Conservation (phyloP, 768 basidiomycete species). For the Xerocomus spinulosus region DNA sequence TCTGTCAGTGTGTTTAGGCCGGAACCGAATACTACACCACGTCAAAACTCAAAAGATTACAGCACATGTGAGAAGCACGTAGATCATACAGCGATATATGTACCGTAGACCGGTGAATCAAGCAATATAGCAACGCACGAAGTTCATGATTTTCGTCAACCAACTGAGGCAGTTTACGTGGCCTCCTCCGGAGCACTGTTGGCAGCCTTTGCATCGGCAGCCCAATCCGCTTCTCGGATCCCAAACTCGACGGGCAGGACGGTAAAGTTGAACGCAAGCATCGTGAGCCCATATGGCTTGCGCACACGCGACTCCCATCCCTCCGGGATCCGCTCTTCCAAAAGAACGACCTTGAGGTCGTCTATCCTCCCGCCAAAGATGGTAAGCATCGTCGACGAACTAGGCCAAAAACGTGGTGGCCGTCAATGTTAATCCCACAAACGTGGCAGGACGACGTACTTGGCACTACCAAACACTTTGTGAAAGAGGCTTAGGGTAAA, state of each 20-base stretch:
- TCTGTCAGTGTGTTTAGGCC: too few relatives aligned
- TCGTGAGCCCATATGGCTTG: conserved; percentile 54
- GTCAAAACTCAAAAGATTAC: too few relatives aligned
- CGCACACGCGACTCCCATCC: conserved; percentile 65
- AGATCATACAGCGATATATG: too few relatives aligned
- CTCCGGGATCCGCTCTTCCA: conserved; percentile 65
- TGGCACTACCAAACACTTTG: conserved; percentile 62
- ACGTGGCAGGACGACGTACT: conserved; percentile 40
- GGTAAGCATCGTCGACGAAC: conserved; percentile 62
- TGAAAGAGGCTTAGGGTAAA: conserved; percentile 51
- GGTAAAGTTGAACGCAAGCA: conserved; percentile 49
- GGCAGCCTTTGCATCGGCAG: background rate
- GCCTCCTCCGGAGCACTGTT: too few relatives aligned
- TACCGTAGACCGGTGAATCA: too few relatives aligned
- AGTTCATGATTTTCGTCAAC: too few relatives aligned
- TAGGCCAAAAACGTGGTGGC: conserved; percentile 19
- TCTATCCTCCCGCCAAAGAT: conserved; percentile 63
- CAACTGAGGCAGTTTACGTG: background rate
- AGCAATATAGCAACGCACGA: too few relatives aligned
- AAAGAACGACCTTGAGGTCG: conserved; percentile 51
- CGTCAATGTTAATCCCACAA: background rate
- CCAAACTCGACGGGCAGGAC: conserved; percentile 24
- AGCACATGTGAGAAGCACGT: too few relatives aligned
- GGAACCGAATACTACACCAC: too few relatives aligned
- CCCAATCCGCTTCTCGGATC: conserved; percentile 21